Conservation (phyloP, 192 early-diverging fungal species). For the Coemansia sp. region DNA sequence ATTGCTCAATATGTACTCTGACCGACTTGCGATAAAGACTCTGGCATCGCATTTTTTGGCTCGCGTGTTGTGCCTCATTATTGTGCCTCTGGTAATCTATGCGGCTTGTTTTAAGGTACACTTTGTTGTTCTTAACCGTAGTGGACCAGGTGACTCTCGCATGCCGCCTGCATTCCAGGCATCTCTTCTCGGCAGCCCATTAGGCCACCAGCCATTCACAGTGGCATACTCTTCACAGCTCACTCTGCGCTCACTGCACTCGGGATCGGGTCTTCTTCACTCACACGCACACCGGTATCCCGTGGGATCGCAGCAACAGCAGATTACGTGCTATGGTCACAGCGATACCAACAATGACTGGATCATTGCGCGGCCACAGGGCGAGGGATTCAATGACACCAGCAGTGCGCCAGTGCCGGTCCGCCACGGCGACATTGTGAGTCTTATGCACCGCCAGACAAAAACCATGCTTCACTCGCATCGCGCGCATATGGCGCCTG, state of each 20-base stretch:
- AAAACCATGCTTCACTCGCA: conserved; percentile 62
- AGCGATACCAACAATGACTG: conserved; percentile 71
- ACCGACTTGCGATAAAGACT: conserved; percentile 58
- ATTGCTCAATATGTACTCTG: conserved; percentile 74
- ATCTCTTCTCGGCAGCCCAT: conserved; percentile 71
- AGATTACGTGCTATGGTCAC: conserved; percentile 80
- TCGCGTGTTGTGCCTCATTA: conserved; percentile 77
- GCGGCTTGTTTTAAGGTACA: conserved; percentile 88
- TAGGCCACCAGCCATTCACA: conserved; percentile 42
- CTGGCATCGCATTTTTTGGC: conserved; percentile 73
- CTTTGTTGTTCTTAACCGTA: conserved; percentile 75
- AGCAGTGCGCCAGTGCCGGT: conserved; percentile 42
- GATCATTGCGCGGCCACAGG: conserved; percentile 53
- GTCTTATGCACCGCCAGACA: conserved; percentile 64
- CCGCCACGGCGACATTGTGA: conserved; percentile 72
- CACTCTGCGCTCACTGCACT: conserved; percentile 17
- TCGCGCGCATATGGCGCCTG: conserved; percentile 61
- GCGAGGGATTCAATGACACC: conserved; percentile 20
- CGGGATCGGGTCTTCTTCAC: conserved; percentile 49
- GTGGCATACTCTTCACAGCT: conserved; percentile 26
- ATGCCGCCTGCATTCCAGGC: conserved; percentile 89
- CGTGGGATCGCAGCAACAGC: conserved; percentile 69
- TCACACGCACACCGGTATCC: conserved; percentile 63
- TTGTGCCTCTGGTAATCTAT: conserved; percentile 77
- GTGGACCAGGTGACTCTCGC: conserved; percentile 88